Percentiles rank a stretch among this genome's conserved stretches.
phyloP scores from a whole-genome alignment of 2,329 filamentous ascomycete genomes.

The Nemania diffusa region DNA sequence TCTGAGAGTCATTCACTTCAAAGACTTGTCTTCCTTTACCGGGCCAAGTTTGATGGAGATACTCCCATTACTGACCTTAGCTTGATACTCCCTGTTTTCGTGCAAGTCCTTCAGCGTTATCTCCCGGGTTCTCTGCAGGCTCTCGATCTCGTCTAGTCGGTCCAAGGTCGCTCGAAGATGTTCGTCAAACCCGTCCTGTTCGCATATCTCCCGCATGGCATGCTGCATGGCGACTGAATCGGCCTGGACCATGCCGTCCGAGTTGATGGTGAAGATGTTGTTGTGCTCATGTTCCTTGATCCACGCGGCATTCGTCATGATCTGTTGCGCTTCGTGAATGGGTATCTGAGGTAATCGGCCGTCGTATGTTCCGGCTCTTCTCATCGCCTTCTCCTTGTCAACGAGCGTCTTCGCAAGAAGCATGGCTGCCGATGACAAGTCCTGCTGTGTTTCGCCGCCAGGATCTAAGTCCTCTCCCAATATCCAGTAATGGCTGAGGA shows the following conservation, averaged over 20 bases:
- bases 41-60: conserved; percentile 30
- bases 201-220: conserved; percentile 64
- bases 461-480: conserved; percentile 76
- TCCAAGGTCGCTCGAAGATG: conserved; percentile 63
- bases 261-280: conserved; percentile 68
- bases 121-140: conserved; percentile 64
- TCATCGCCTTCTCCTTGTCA: conserved; percentile 55
- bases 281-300: conserved; percentile 67
- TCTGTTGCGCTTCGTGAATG: conserved; percentile 59
- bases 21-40: background rate
- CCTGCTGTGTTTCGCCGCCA: conserved; percentile 73
- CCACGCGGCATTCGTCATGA: conserved; percentile 68
- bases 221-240: conserved; percentile 69
- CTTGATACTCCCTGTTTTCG: conserved; percentile 36
- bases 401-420: conserved; percentile 67
- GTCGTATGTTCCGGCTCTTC: conserved; percentile 35
- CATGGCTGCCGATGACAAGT: conserved; percentile 66
- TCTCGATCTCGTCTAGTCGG: conserved; percentile 64
- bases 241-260: conserved; percentile 64
- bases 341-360: conserved; percentile 64
- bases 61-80: conserved; percentile 20
- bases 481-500: conserved; percentile 80
- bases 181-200: conserved; percentile 61
- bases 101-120: conserved; percentile 61
- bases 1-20: background rate